phyloP scores from a whole-genome alignment of 2,329 filamentous ascomycete species.

The Colletotrichum aenigma region DNA sequence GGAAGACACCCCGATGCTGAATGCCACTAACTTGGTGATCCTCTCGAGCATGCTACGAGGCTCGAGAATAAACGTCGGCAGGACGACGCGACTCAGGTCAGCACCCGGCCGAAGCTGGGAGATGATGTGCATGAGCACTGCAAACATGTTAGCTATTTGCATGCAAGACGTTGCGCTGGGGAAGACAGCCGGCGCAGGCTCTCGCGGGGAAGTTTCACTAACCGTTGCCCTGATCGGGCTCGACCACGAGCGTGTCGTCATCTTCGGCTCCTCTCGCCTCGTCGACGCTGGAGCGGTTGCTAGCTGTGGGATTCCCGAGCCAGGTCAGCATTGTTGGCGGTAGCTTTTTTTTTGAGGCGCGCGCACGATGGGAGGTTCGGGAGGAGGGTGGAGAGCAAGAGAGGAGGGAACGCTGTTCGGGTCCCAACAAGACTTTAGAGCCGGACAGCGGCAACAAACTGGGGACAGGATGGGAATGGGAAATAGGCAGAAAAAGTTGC shows the following conservation, averaged over 20 bases:
- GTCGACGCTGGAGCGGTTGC: constrained; percentile 54
- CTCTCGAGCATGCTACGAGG: constrained; percentile 97
- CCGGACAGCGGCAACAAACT: background rate
- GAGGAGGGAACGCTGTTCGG: background rate
- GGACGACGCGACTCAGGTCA: constrained; percentile 89
- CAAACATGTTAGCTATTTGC: background rate
- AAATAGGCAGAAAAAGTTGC: background rate
- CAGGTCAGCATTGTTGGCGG: constrained; percentile 47
- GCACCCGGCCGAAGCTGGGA: constrained; percentile 94
- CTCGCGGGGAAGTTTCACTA: constrained; percentile 36
- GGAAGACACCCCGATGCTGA: background rate
- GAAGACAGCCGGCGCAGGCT: background rate
- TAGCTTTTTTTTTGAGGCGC: constrained; percentile 12
- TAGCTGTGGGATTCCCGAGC: constrained; percentile 41
- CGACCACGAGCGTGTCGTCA: constrained; percentile 80
- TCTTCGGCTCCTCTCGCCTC: constrained; percentile 55
- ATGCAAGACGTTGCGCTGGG: background rate
- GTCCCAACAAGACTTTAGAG: background rate
- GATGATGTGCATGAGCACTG: constrained; percentile 96
- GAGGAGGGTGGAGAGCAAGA: background rate
- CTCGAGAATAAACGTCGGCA: constrained; percentile 97
- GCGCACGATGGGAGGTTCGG: constrained; percentile 1
- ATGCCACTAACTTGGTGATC: constrained; percentile 84
- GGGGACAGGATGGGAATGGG: background rate
- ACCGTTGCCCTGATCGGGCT: constrained; percentile 95